phyloP scores from a whole-genome alignment of 2,329 filamentous ascomycete species.

The Fonsecaea nubica region DNA sequence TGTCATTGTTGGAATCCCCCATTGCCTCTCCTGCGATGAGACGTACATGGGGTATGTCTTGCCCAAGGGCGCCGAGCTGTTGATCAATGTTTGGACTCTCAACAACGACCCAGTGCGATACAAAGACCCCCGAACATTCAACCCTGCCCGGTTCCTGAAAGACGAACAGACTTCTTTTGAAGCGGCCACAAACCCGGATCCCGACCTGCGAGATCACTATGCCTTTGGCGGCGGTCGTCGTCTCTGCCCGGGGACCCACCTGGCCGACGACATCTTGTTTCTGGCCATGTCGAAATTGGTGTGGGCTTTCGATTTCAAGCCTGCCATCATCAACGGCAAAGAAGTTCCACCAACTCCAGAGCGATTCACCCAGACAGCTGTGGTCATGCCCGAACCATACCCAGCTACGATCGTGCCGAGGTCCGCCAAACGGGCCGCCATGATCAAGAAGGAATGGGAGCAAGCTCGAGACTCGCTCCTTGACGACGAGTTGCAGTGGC shows the following conservation, averaged over 20 bases:
- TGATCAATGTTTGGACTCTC: constrained; percentile 34
- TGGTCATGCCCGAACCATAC: background rate
- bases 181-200: constrained; percentile 43
- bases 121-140: constrained; percentile 48
- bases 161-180: constrained; percentile 38
- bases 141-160: constrained; percentile 48
- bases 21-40: constrained; percentile 51
- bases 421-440: background rate
- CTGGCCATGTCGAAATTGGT: constrained; percentile 63
- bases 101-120: constrained; percentile 49
- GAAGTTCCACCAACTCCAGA: background rate
- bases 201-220: constrained; percentile 45
- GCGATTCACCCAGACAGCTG: background rate
- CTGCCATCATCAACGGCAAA: background rate
- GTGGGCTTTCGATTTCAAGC: constrained; percentile 19
- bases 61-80: constrained; percentile 51
- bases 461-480: background rate
- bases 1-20: constrained; percentile 44
- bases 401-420: background rate
- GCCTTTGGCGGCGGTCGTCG: constrained; percentile 64
- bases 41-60: constrained; percentile 56
- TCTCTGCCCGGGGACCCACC: constrained; percentile 47
- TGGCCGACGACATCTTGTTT: constrained; percentile 49
- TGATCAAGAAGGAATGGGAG: background rate
- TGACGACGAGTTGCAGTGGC: background rate